phyloP scores from a whole-genome alignment of 2,329 filamentous ascomycete species.

The Akanthomyces muscarius region DNA sequence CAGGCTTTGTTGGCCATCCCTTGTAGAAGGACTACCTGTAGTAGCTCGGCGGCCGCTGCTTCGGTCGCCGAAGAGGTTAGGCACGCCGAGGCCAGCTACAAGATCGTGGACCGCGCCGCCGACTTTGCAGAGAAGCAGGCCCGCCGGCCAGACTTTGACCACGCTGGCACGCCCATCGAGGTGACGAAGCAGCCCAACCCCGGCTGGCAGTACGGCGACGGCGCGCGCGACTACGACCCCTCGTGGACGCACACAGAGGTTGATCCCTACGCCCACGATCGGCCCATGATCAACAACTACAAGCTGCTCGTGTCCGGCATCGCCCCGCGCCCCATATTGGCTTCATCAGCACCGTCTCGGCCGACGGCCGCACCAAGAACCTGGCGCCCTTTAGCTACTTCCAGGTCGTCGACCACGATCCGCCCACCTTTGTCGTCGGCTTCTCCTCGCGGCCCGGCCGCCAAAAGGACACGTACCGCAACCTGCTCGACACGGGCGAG shows the following conservation, averaged over 20 bases:
- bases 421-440: conserved; percentile 67
- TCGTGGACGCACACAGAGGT: conserved; percentile 62
- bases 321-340: conserved; percentile 76
- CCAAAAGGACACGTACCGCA: conserved; percentile 72
- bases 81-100: conserved; percentile 19
- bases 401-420: conserved; percentile 75
- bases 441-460: conserved; percentile 40
- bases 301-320: conserved; percentile 78
- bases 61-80: conserved; percentile 8
- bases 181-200: conserved; percentile 37
- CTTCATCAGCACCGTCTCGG: conserved; percentile 49
- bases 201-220: conserved; percentile 44
- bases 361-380: conserved; percentile 61
- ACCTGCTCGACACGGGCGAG: conserved; percentile 65
- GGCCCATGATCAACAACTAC: conserved; percentile 71
- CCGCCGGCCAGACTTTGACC: conserved; percentile 25
- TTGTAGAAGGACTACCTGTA: background rate
- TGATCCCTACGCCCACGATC: conserved; percentile 68
- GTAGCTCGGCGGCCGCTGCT: background rate
- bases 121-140: conserved; percentile 25
- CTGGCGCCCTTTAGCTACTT: conserved; percentile 81
- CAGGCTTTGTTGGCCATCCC: background rate
- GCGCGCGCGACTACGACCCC: conserved; percentile 25
- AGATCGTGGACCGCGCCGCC: conserved; percentile 23
- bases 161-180: conserved; percentile 21